These are phyloP conservation scores for Herpetospermum pedunculosum DNA, from an alignment of 306 rosid genomes.

Conservation along the genomic window DNA sequence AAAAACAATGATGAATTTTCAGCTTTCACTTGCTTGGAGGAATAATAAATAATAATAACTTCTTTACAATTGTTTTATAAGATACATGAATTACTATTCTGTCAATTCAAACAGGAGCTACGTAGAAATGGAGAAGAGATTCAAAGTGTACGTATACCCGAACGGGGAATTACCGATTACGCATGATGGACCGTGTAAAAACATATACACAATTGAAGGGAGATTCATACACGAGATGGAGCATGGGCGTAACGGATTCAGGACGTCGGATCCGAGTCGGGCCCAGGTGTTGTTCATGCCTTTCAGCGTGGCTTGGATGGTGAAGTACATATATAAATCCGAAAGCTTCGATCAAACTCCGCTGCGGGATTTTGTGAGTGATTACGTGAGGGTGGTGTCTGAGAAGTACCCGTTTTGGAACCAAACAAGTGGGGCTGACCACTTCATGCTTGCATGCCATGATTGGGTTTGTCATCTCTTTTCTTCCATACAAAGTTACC, in stretches of 20 bases:
- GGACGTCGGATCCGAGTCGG: slow-evolving; percentile 36
- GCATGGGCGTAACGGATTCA: slow-evolving; percentile 31
- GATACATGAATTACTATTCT: no score
- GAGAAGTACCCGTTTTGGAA: slow-evolving; percentile 71
- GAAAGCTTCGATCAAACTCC: slow-evolving; percentile 30
- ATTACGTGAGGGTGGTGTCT: slow-evolving; percentile 52
- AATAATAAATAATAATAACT: no score
- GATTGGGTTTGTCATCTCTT: slow-evolving; percentile 63
- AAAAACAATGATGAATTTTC: slow-evolving; percentile 6
- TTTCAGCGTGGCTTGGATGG: slow-evolving; percentile 87
- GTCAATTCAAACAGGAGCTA: no score
- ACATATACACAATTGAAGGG: slow-evolving; percentile 74
- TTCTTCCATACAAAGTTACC: not conserved
- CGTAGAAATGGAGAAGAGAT: slow-evolving; percentile 66
- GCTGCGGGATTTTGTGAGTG: slow-evolving; percentile 41
- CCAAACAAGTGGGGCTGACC: slow-evolving; percentile 74
- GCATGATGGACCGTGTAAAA: slow-evolving; percentile 78
- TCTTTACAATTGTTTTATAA: no score
- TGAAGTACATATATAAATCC: slow-evolving; percentile 53
- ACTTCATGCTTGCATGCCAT: slow-evolving; percentile 84
- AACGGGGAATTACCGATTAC: slow-evolving; percentile 70
- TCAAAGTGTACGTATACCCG: slow-evolving; percentile 59
- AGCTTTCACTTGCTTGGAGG: not conserved
- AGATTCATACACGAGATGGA: slow-evolving; percentile 81
- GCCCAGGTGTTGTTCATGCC: slow-evolving; percentile 76